Base-by-base conservation (phyloP, 495 filamentous ascomycete genomes). In the Aspergillus nanangensis region DNA sequence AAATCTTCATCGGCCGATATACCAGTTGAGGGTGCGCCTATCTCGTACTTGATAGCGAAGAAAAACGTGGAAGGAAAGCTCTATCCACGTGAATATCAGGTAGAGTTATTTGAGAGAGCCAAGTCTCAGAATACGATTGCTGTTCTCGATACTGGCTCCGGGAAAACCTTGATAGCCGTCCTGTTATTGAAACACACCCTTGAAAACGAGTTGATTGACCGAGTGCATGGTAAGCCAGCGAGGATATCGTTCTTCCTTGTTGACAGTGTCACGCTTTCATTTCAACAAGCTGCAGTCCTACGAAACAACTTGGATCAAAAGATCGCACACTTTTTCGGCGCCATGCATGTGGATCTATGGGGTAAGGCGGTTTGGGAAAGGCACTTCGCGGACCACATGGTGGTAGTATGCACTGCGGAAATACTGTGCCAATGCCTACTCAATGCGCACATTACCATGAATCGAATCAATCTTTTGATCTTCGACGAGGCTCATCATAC, bases 401-500 rank as follows among this genome's bases (percentile, higher is more conserved):
- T 91, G 17, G 81, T 98, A 51, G 91, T 96, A 13, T 95, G 89
- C 70, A 98, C 93, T 0, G 93, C 90, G 2, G 91, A 92, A 42
- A 84, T 97, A 11, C 72, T 97, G 34, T 72, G 81, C 38, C 77
- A 85, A 50, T 87, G 84, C 57, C 77, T 98, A n/a, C 75, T 83
- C 42, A 84, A 86, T 55, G 86, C 86, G 0, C 91, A 86, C 62
- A 78, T 97, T 38, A 81, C 64, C 8, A 96, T 98, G 67, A 69
- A 81, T 18, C 78, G 84, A 51, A 88, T 98, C 63, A 98, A 94
- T 58, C 75, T 98, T 5, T 67, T 98, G 17, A 84, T 96, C 41
- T 97, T 97, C 56, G 93, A 98, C 53, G 93, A 98, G 68, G 93
- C 91, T 4, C 93, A 98, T 55, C 93, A 97, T 59, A 83, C 94